phyloP scores from a whole-genome alignment of 352 stramenopile genomes.

The Pythium scleroteichum region DNA sequence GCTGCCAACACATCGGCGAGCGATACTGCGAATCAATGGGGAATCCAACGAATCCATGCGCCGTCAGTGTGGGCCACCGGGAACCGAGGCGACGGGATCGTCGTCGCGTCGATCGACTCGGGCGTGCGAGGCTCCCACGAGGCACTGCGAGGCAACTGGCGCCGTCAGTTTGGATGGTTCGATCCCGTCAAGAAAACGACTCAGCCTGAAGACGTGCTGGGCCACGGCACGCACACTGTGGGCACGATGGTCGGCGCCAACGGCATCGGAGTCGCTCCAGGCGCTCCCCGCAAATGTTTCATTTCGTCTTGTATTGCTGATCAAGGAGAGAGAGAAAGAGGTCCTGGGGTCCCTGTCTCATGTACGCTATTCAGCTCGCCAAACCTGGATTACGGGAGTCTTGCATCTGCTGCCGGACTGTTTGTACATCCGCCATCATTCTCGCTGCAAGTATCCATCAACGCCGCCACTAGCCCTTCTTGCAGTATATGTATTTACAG shows the following conservation, averaged over 20 bases:
- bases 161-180: constrained; percentile 13
- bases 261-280: constrained; percentile 14
- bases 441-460: too few species aligned
- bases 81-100: constrained; percentile 15
- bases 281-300: too few species aligned
- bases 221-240: constrained; percentile 27
- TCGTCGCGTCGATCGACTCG: constrained; percentile 29
- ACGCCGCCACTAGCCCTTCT: too few species aligned
- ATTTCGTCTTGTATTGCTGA: too few species aligned
- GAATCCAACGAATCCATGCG: constrained; percentile 13
- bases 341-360: too few species aligned
- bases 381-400: too few species aligned
- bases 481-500: too few species aligned
- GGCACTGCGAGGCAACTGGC: constrained; percentile 7
- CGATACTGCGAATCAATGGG: constrained; percentile 15
- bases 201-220: constrained; percentile 19
- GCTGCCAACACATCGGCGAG: background rate
- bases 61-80: constrained; percentile 19
- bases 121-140: constrained; percentile 26
- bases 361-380: too few species aligned
- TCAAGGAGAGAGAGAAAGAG: too few species aligned
- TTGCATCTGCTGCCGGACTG: too few species aligned
- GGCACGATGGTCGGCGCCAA: constrained; percentile 9
- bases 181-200: constrained; percentile 20
- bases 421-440: too few species aligned